A percentile compares a stretch with the other conserved stretches of the same genome.
Evolutionary conservation across 805 yeast species (phyloP).

Genomic region (Cyberlindnera euphorbiae): DNA sequence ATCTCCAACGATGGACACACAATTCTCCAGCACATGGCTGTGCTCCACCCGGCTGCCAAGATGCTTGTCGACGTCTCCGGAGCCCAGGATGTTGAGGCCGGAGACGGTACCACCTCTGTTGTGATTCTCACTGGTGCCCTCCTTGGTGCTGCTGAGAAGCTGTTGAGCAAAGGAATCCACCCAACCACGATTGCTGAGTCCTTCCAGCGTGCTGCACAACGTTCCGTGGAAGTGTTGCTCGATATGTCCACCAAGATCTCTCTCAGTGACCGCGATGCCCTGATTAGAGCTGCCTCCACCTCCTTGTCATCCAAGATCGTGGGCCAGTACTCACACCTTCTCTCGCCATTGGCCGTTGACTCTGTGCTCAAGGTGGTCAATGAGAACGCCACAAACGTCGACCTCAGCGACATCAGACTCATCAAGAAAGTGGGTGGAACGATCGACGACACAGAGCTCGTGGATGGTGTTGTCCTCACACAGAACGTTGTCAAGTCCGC

Average conservation of each 20-base stretch:
- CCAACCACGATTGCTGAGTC: conserved; percentile 97
- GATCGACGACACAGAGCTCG: conserved; percentile 90
- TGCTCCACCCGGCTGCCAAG: conserved; percentile 96
- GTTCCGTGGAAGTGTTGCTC: conserved; percentile 71
- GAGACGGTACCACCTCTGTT: conserved; percentile 98
- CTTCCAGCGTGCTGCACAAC: conserved; percentile 80
- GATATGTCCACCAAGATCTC: conserved; percentile 82
- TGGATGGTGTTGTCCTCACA: conserved; percentile 90
- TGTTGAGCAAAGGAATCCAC: conserved; percentile 86
- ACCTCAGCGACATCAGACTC: conserved; percentile 80
- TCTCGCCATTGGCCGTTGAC: conserved; percentile 94
- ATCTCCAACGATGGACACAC: conserved; percentile 99
- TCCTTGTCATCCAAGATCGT: conserved; percentile 94
- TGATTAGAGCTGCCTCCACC: conserved; percentile 89
- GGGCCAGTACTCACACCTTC: conserved; percentile 77
- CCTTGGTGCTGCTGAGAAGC: conserved; percentile 89
- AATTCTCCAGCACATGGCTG: conserved; percentile 94
- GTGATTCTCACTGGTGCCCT: conserved; percentile 94
- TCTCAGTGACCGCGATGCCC: conserved; percentile 74
- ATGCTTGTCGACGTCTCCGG: conserved; percentile 97
- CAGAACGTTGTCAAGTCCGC: conserved; percentile 87
- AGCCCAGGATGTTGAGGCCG: conserved; percentile 99
- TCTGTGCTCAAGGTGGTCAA: conserved; percentile 77
- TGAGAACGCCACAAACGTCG: conserved; percentile 63
- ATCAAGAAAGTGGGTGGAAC: conserved; percentile 97